Evolutionary conservation across 2,329 filamentous ascomycete species (phyloP).

Genomic region (Ophiostoma himal-ulmi): DNA sequence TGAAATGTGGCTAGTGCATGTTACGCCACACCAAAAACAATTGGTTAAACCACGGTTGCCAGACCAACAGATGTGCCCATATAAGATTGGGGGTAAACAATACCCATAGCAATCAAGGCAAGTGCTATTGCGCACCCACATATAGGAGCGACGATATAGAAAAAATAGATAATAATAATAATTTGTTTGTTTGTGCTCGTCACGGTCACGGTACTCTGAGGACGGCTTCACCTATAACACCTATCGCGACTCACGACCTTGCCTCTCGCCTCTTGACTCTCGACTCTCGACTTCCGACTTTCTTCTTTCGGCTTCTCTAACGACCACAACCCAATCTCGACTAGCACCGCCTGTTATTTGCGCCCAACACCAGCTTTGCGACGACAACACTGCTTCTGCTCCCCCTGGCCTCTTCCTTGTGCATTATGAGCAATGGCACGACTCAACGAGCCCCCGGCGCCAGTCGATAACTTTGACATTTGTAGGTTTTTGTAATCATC

Average conservation of each 20-base stretch:
- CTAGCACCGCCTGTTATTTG: conserved; percentile 9
- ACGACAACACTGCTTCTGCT: conserved; percentile 23
- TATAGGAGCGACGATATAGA: conserved; percentile 13
- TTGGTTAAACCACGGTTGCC: conserved; percentile 19
- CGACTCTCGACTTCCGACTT: background rate
- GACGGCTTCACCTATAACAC: conserved; percentile 4
- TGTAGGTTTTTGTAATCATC: conserved; percentile 40
- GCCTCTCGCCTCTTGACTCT: background rate
- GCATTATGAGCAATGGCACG: conserved; percentile 61
- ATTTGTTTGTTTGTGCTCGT: conserved; percentile 14
- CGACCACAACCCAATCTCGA: background rate
- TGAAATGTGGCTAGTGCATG: conserved; percentile 21
- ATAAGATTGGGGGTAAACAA: conserved; percentile 25
- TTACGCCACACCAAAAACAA: conserved; percentile 21
- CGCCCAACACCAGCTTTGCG: conserved; percentile 12
- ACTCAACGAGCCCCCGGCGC: conserved; percentile 67
- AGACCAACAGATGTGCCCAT: conserved; percentile 24
- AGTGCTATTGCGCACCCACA: conserved; percentile 19
- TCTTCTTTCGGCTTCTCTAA: background rate
- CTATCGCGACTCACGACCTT: background rate
- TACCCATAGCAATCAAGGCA: conserved; percentile 19
- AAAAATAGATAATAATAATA: background rate
- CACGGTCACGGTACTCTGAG: conserved; percentile 11
- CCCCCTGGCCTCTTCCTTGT: conserved; percentile 17
- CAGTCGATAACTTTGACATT: conserved; percentile 64